Percentiles rank a stretch among this genome's conserved stretches.
Evolutionary conservation across 2,329 filamentous ascomycete species (phyloP).

Genomic region (Torrubiella hemipterigena): DNA sequence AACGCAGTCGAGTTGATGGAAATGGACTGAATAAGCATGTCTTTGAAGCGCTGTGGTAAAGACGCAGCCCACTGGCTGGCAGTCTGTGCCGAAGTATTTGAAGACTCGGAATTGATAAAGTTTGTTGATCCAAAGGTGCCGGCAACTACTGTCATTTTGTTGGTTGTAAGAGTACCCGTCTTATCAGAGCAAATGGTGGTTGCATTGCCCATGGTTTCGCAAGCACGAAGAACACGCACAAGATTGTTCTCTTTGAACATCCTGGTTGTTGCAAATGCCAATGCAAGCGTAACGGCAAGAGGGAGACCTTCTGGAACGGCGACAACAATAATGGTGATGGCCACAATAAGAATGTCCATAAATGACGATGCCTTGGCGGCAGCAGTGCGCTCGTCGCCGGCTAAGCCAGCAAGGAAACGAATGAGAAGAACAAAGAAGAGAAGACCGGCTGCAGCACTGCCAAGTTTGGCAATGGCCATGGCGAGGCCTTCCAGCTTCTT

Average conservation of each 20-base stretch:
- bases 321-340: slow-evolving; percentile 55
- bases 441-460: slow-evolving; percentile 55
- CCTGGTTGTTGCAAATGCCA: slow-evolving; percentile 57
- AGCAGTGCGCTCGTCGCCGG: slow-evolving; percentile 31
- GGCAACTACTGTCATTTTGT: slow-evolving; percentile 64
- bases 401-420: slow-evolving; percentile 57
- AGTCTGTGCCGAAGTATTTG: slow-evolving; percentile 10
- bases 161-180: slow-evolving; percentile 36
- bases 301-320: slow-evolving; percentile 56
- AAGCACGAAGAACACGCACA: slow-evolving; percentile 54
- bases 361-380: slow-evolving; percentile 47
- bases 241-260: slow-evolving; percentile 62
- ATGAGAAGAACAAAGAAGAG: slow-evolving; percentile 70
- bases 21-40: slow-evolving; percentile 27
- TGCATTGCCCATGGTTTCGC: slow-evolving; percentile 62
- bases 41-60: slow-evolving; percentile 15
- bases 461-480: slow-evolving; percentile 24
- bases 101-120: slow-evolving; percentile 19
- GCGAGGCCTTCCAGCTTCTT: slow-evolving; percentile 32
- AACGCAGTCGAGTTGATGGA: slow-evolving; percentile 48
- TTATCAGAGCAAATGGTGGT: slow-evolving; percentile 65
- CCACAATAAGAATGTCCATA: slow-evolving; percentile 52
- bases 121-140: slow-evolving; percentile 44
- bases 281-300: slow-evolving; percentile 53
- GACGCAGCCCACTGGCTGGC: slow-evolving; percentile 8